Conservation (phyloP, 2,329 filamentous ascomycete genomes). For the Ophiobolus disseminans region DNA sequence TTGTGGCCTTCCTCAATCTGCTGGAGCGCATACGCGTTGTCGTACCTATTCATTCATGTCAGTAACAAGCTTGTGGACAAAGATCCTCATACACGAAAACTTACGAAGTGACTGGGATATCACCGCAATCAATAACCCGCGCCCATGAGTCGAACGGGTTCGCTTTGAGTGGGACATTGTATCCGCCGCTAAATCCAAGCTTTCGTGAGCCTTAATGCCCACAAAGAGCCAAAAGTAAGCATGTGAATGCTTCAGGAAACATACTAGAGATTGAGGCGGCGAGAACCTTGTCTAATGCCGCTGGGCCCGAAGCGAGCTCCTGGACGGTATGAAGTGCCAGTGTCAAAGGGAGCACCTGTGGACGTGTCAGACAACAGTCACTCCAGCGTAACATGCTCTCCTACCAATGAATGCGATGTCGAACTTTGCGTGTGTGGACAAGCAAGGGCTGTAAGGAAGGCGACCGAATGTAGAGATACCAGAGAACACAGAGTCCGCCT, state of each 20-base stretch:
- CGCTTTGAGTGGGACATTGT: constrained; percentile 80
- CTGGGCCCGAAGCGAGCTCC: constrained; percentile 85
- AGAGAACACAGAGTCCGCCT: constrained; percentile 89
- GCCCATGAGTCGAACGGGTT: constrained; percentile 86
- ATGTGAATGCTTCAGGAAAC: constrained; percentile 53
- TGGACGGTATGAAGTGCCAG: constrained; percentile 82
- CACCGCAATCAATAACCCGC: constrained; percentile 80
- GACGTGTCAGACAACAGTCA: constrained; percentile 11
- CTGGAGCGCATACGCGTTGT: constrained; percentile 80
- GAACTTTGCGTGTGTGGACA: constrained; percentile 74
- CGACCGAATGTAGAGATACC: constrained; percentile 87
- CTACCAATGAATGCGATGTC: constrained; percentile 85
- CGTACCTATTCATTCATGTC: constrained; percentile 63
- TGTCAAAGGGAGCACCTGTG: constrained; percentile 80
- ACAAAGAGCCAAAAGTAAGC: constrained; percentile 44
- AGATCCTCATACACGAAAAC: constrained; percentile 27
- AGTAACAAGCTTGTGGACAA: not conserved
- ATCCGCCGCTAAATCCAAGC: constrained; percentile 73
- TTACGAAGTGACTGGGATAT: constrained; percentile 84
- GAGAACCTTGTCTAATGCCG: constrained; percentile 84
- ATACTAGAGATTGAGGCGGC: constrained; percentile 86
- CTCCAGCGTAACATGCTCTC: constrained; percentile 11
- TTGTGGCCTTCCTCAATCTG: constrained; percentile 89
- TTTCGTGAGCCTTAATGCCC: constrained; percentile 57
- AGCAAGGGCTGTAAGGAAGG: constrained; percentile 77